These are phyloP conservation scores for Curvularia verruculosa DNA, from an alignment of 2,329 filamentous ascomycete species.

Conservation along the genomic window DNA sequence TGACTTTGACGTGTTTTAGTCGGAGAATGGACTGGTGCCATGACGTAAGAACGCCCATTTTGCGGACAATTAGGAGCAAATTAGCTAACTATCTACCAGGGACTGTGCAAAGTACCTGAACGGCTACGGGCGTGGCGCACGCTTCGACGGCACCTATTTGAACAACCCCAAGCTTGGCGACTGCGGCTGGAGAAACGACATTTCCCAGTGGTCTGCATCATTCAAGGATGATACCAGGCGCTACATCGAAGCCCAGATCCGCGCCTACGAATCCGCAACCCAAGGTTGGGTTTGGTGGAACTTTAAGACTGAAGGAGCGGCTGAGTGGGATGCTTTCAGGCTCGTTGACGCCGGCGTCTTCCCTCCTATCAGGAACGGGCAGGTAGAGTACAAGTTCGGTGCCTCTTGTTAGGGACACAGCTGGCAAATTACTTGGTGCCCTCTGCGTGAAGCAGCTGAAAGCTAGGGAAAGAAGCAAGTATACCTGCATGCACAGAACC, in stretches of 20 bases:
- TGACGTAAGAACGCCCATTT: slow-evolving; percentile 53
- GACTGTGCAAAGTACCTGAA: slow-evolving; percentile 61
- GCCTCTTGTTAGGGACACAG: slow-evolving; percentile 23
- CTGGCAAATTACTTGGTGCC: slow-evolving; percentile 2
- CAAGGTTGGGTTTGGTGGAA: slow-evolving; percentile 66
- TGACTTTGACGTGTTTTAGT: slow-evolving; percentile 52
- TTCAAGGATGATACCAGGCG: slow-evolving; percentile 56
- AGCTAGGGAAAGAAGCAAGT: neutral
- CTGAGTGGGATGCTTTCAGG: slow-evolving; percentile 61
- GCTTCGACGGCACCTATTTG: slow-evolving; percentile 64
- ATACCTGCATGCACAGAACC: neutral
- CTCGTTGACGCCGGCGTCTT: slow-evolving; percentile 60
- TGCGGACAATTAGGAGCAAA: neutral
- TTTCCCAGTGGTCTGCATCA: slow-evolving; percentile 55
- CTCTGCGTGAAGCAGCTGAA: neutral
- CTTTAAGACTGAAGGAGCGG: slow-evolving; percentile 61
- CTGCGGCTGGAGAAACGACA: slow-evolving; percentile 59
- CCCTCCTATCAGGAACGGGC: slow-evolving; percentile 42
- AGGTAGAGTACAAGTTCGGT: slow-evolving; percentile 32
- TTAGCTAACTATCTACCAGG: slow-evolving; percentile 4
- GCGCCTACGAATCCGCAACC: slow-evolving; percentile 57
- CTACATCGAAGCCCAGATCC: slow-evolving; percentile 63
- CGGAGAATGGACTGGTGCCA: slow-evolving; percentile 71
- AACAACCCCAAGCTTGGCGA: slow-evolving; percentile 58
- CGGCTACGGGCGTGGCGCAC: slow-evolving; percentile 64